phyloP scores from a whole-genome alignment of 768 basidiomycete species.

The Termitomyces sp. region DNA sequence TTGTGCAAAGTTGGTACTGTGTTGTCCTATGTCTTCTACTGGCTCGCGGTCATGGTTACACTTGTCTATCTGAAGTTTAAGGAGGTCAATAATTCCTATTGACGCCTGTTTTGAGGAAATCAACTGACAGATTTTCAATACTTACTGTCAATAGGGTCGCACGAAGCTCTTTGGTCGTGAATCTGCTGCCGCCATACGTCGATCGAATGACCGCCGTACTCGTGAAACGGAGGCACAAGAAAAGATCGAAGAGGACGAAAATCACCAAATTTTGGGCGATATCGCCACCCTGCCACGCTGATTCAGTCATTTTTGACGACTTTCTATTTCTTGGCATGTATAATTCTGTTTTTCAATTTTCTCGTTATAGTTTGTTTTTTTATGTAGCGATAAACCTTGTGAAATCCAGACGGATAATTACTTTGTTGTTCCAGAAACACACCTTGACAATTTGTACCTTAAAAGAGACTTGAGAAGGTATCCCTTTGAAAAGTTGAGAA shows the following conservation, averaged over 20 bases:
- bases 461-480: neutral
- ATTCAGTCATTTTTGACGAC: neutral
- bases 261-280: neutral
- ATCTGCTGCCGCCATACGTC: conserved; percentile 38
- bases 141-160: conserved; percentile 42
- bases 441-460: neutral
- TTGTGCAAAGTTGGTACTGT: conserved; percentile 57
- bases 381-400: neutral
- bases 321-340: neutral
- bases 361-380: neutral
- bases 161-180: conserved; percentile 55
- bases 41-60: conserved; percentile 71
- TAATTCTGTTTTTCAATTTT: neutral
- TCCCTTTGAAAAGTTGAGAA: neutral
- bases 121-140: neutral
- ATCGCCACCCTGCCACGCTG: neutral
- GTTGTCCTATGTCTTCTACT: conserved; percentile 88
- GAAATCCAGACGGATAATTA: neutral
- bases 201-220: conserved; percentile 17
- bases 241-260: neutral
- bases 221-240: conserved; percentile 3
- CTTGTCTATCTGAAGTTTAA: conserved; percentile 65
- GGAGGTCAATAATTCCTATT: conserved; percentile 31
- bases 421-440: neutral
- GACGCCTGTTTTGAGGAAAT: neutral